Percentiles rank a stretch among this genome's conserved stretches.
Evolutionary conservation across 495 filamentous ascomycete genomes (phyloP).

Genomic region (Pseudoneurospora amorphoporcata): DNA sequence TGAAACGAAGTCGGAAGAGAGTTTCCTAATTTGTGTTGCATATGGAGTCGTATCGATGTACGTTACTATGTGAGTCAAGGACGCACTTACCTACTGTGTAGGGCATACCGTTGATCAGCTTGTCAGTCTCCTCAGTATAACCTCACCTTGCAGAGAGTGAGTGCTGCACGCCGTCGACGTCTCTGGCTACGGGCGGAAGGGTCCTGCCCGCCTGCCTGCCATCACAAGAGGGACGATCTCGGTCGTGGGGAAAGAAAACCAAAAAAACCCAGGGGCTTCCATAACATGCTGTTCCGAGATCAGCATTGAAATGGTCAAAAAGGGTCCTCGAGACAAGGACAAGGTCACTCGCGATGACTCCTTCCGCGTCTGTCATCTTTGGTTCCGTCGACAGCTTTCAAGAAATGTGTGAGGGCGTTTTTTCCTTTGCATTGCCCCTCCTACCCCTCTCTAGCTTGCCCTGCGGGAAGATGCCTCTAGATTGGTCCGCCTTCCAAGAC

Average conservation of each 20-base stretch:
- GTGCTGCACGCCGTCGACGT: neutral
- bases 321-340: neutral
- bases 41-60: neutral
- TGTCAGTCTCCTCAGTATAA: neutral
- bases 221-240: neutral
- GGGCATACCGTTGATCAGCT: neutral
- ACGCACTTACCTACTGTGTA: neutral
- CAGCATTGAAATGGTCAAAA: neutral
- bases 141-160: neutral
- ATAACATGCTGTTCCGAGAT: neutral
- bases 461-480: neutral
- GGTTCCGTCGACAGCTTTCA: neutral
- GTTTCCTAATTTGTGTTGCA: neutral
- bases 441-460: neutral
- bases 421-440: neutral
- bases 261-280: neutral
- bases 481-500: neutral
- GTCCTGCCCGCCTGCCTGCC: neutral
- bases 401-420: neutral
- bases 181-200: neutral
- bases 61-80: neutral
- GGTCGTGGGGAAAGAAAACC: neutral
- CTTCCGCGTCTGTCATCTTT: neutral
- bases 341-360: neutral
- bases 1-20: neutral